Conservation (phyloP, 768 basidiomycete species). For the Neoboletus brunneissimus region DNA sequence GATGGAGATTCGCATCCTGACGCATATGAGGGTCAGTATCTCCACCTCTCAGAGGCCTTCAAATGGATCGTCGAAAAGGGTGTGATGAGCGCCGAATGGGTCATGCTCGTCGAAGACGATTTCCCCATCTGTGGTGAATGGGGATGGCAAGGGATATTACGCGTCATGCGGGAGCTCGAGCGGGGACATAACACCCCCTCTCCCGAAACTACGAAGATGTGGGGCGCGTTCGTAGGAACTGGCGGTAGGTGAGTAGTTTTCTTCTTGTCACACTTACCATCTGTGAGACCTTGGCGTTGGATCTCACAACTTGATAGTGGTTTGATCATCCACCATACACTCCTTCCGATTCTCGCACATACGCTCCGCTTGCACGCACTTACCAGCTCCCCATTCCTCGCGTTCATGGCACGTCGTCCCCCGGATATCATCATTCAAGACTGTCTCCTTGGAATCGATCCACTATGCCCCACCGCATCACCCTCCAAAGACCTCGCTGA, state of each 20-base stretch:
- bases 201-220: slow-evolving; percentile 18
- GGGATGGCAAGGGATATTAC: slow-evolving; percentile 34
- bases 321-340: slow-evolving; percentile 38
- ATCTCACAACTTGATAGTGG: slow-evolving; percentile 29
- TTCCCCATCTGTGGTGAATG: slow-evolving; percentile 41
- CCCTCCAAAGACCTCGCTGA: slow-evolving; percentile 2
- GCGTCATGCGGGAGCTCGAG: slow-evolving; percentile 34
- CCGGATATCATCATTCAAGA: slow-evolving; percentile 43
- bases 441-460: slow-evolving; percentile 39
- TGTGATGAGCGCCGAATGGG: slow-evolving; percentile 34
- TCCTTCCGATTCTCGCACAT: slow-evolving; percentile 34
- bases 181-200: slow-evolving; percentile 13
- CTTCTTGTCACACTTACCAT: neutral
- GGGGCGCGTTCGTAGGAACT: slow-evolving; percentile 41
- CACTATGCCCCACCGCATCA: slow-evolving; percentile 32
- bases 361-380: slow-evolving; percentile 34
- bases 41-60: slow-evolving; percentile 43
- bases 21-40: slow-evolving; percentile 33
- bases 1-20: slow-evolving; percentile 33
- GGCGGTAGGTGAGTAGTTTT: slow-evolving; percentile 36
- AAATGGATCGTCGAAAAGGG: slow-evolving; percentile 31
- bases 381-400: slow-evolving; percentile 25
- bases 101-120: slow-evolving; percentile 45
- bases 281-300: neutral
- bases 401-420: slow-evolving; percentile 31